Conservation (phyloP, 805 yeast genomes). For the Metschnikowia baotianmanensis region DNA sequence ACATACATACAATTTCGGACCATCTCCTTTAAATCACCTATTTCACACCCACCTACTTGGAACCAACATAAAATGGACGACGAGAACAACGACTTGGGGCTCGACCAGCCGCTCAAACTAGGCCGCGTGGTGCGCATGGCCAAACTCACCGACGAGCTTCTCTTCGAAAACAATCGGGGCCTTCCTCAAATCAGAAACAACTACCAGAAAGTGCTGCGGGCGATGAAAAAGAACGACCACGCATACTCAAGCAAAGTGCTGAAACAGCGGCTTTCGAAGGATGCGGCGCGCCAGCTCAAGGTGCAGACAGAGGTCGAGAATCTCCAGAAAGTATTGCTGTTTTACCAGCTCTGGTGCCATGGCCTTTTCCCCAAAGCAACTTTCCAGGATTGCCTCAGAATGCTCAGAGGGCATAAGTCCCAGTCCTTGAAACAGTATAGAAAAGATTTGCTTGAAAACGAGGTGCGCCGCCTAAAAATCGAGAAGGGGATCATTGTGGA, state of each 20-base stretch:
- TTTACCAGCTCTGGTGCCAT: constrained; percentile 47
- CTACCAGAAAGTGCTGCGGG: constrained; percentile 25
- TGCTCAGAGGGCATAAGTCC: constrained; percentile 17
- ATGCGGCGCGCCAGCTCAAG: constrained; percentile 20
- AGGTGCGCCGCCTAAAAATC: constrained; percentile 18
- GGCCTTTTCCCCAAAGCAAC: constrained; percentile 26
- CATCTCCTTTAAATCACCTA: not conserved
- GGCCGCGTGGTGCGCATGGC: constrained; percentile 32
- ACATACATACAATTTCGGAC: no score
- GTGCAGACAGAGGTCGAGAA: constrained; percentile 35
- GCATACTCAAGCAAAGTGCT: constrained; percentile 15
- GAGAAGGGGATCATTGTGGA: constrained; percentile 21
- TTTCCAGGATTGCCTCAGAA: constrained; percentile 18
- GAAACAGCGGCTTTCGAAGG: constrained; percentile 14
- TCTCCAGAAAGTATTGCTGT: constrained; percentile 35
- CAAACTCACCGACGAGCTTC: constrained; percentile 38
- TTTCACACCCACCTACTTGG: no score
- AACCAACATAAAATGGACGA: constrained; percentile 12
- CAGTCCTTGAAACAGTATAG: constrained; percentile 14
- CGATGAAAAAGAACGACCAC: constrained; percentile 30
- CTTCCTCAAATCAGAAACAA: constrained; percentile 32
- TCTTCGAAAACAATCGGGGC: constrained; percentile 34
- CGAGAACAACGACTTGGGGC: constrained; percentile 28
- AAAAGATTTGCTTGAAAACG: constrained; percentile 15
- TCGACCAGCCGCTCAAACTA: constrained; percentile 36